Evolutionary conservation across 1,139 yeast species (phyloP).

Genomic region (Kurtzmaniella quercitrusa): DNA sequence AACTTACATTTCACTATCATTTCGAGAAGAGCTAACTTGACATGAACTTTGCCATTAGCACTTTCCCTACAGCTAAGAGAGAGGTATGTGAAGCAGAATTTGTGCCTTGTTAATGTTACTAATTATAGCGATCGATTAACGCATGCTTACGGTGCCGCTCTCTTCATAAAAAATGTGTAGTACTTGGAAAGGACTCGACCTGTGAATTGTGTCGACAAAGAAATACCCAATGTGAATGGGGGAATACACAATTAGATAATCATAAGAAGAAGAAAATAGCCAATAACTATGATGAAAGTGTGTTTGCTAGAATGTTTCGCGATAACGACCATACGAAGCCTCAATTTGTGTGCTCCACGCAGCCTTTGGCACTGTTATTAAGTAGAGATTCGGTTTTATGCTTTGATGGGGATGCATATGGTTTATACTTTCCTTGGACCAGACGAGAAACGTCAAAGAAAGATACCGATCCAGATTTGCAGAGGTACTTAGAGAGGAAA

Average conservation of each 20-base stretch:
- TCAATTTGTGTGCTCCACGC: constrained; percentile 25
- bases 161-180: constrained; percentile 14
- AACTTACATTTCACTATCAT: background rate
- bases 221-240: constrained; percentile 9
- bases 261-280: background rate
- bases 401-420: constrained; percentile 23
- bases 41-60: constrained; percentile 1
- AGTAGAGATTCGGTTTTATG: constrained; percentile 25
- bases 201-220: constrained; percentile 13
- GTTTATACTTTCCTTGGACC: constrained; percentile 26
- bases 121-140: constrained; percentile 9
- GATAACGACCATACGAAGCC: constrained; percentile 13
- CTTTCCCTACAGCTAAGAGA: constrained; percentile 5
- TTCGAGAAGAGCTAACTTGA: background rate
- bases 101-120: constrained; percentile 1
- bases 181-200: constrained; percentile 5
- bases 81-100: constrained; percentile 3
- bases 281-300: constrained; percentile 6
- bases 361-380: constrained; percentile 24
- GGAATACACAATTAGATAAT: background rate
- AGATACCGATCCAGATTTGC: constrained; percentile 14
- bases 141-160: constrained; percentile 17
- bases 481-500: constrained; percentile 14
- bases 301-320: constrained; percentile 15
- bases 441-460: constrained; percentile 12